phyloP scores from a whole-genome alignment of 495 filamentous ascomycete genomes.

The Viridothelium virens region DNA sequence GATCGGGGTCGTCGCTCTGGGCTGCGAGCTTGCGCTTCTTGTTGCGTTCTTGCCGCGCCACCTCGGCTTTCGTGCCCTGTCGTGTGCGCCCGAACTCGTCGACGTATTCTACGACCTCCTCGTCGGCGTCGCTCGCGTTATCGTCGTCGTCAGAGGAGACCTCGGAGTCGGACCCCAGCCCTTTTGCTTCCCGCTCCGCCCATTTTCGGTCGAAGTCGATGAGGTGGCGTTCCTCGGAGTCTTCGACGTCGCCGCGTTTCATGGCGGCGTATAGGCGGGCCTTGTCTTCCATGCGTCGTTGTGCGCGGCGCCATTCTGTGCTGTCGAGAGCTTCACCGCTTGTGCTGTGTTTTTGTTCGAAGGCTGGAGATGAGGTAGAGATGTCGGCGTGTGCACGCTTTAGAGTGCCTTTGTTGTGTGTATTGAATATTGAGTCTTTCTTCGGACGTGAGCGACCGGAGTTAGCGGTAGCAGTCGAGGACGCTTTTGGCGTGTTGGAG shows the following conservation, averaged over 20 bases:
- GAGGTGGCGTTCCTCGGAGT: conserved; percentile 50
- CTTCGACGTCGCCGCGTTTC: conserved; percentile 62
- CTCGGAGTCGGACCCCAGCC: conserved; percentile 27
- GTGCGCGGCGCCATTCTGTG: conserved; percentile 52
- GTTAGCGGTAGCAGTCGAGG: conserved; percentile 14
- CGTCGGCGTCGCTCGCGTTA: conserved; percentile 36
- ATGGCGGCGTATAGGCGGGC: conserved; percentile 73
- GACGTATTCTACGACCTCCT: conserved; percentile 67
- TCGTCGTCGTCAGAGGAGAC: conserved; percentile 33
- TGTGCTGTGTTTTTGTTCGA: conserved; percentile 36
- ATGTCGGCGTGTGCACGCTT: conserved; percentile 52
- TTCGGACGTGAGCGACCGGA: conserved; percentile 52
- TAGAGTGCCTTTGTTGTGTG: conserved; percentile 60
- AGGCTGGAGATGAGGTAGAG: conserved; percentile 30
- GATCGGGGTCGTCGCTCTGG: conserved; percentile 40
- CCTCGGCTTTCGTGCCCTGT: conserved; percentile 56
- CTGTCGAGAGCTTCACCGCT: conserved; percentile 38
- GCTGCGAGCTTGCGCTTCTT: conserved; percentile 34
- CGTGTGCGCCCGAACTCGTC: conserved; percentile 85
- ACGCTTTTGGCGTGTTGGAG: not conserved
- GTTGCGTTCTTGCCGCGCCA: conserved; percentile 46
- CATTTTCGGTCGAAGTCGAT: conserved; percentile 96
- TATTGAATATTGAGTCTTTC: conserved; percentile 64
- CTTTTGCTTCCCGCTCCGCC: conserved; percentile 53
- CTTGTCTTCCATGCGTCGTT: conserved; percentile 79